phyloP scores from a whole-genome alignment of 345 rosid species.

The Arabidopsis suecica region DNA sequence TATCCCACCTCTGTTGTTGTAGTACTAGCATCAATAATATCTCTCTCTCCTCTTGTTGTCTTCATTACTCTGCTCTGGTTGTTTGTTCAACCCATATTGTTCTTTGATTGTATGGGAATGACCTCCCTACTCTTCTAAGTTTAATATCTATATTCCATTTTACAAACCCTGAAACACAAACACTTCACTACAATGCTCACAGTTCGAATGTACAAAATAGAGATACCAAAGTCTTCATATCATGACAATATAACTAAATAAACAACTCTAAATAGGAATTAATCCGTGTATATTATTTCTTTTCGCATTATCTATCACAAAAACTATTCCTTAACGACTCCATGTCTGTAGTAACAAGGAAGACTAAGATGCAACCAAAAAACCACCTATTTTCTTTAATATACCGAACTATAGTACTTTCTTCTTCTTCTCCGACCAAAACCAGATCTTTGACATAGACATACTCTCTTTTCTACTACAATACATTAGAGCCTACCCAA shows the following conservation, averaged over 20 bases:
- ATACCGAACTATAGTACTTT: constrained; percentile 2
- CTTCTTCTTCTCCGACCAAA: constrained; percentile 62
- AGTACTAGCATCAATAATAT: no score
- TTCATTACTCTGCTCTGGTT: no score
- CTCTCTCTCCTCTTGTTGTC: no score
- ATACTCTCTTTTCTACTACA: constrained; percentile 54
- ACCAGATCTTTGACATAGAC: constrained; percentile 70
- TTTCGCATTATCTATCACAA: not conserved
- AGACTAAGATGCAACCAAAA: not conserved
- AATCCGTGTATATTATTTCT: not conserved
- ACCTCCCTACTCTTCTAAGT: no score
- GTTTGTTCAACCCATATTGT: no score
- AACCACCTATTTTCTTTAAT: not conserved
- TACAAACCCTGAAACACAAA: no score
- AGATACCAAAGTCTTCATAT: not conserved
- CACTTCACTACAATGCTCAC: not conserved
- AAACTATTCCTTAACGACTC: not conserved
- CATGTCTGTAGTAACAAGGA: not conserved
- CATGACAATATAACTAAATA: not conserved
- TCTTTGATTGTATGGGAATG: no score
- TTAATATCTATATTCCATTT: no score
- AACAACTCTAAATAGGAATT: not conserved
- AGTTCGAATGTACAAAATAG: not conserved
- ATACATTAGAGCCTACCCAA: constrained; percentile 28
- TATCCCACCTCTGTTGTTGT: no score